Conservation (phyloP, 129 eudicot genomes). For the Flaveria robusta region DNA sequence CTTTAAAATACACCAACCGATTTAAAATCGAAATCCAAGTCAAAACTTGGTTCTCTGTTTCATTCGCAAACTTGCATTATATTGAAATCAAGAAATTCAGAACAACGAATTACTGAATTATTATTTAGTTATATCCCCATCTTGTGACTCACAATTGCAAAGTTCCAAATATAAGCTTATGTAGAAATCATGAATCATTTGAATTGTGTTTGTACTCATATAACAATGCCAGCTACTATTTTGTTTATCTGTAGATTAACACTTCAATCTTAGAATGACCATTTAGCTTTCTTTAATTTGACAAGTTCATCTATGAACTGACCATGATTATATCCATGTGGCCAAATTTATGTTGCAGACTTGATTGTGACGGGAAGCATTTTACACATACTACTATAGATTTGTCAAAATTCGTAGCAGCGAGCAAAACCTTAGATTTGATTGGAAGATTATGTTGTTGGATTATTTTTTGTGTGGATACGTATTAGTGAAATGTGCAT, state of each 20-base stretch:
- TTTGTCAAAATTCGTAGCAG: background rate
- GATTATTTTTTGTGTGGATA: background rate
- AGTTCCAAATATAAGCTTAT: too few relatives aligned
- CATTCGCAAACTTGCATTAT: too few relatives aligned
- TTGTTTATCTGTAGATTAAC: background rate
- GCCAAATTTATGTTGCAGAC: background rate
- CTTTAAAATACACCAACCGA: too few relatives aligned
- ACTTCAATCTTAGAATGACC: background rate
- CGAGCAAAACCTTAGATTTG: background rate
- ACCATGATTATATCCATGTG: background rate
- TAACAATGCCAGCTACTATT: background rate
- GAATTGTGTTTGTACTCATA: background rate
- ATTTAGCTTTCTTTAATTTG: background rate
- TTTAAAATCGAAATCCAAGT: too few relatives aligned
- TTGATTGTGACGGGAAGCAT: background rate
- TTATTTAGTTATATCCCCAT: too few relatives aligned
- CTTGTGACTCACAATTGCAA: too few relatives aligned
- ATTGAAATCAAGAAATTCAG: too few relatives aligned
- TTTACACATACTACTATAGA: background rate
- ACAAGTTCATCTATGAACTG: background rate
- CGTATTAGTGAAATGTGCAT: background rate
- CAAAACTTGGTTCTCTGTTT: too few relatives aligned
- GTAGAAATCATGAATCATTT: background rate
- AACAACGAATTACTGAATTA: too few relatives aligned
- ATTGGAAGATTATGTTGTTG: background rate